These are phyloP conservation scores for Penicillium paradoxum DNA, from an alignment of 495 filamentous ascomycete genomes.

Conservation along the genomic window DNA sequence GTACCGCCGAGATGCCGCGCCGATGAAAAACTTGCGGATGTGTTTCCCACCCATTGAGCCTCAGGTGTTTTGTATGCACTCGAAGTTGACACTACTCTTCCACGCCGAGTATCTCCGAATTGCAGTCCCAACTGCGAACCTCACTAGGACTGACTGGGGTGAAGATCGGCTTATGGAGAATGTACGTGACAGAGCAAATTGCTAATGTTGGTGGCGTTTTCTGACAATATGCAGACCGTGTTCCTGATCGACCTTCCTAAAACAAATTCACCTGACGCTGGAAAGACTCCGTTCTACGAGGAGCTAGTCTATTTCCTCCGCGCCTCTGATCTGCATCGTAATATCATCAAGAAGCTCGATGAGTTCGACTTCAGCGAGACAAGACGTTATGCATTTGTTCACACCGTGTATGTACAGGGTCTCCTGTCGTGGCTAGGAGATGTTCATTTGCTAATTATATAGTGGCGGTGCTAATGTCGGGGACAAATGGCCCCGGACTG, in stretches of 20 bases:
- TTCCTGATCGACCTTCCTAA: constrained; percentile 83
- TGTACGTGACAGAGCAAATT: constrained; percentile 40
- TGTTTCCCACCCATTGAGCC: constrained; percentile 76
- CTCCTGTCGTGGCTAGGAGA: not conserved
- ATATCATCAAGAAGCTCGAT: constrained; percentile 52
- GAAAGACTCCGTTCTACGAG: constrained; percentile 53
- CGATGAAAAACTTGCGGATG: constrained; percentile 48
- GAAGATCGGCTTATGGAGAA: constrained; percentile 78
- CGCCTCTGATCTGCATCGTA: constrained; percentile 59
- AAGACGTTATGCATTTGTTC: constrained; percentile 66
- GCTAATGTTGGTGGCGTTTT: no score
- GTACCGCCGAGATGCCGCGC: constrained; percentile 39
- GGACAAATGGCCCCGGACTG: constrained; percentile 56
- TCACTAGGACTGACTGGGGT: constrained; percentile 81
- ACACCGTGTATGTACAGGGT: constrained; percentile 53
- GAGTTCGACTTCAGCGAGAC: constrained; percentile 76
- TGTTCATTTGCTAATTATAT: constrained; percentile 3
- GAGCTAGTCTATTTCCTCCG: constrained; percentile 68
- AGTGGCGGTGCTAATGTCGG: constrained; percentile 52
- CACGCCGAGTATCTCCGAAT: constrained; percentile 64
- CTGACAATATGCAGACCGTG: constrained; percentile 46
- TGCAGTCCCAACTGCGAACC: constrained; percentile 75
- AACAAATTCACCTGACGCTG: constrained; percentile 21
- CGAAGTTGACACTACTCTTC: constrained; percentile 80
- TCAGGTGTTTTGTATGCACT: constrained; percentile 72